Evolutionary conservation across 1,139 yeast genomes (phyloP).

Genomic region (Pichia sp.): DNA sequence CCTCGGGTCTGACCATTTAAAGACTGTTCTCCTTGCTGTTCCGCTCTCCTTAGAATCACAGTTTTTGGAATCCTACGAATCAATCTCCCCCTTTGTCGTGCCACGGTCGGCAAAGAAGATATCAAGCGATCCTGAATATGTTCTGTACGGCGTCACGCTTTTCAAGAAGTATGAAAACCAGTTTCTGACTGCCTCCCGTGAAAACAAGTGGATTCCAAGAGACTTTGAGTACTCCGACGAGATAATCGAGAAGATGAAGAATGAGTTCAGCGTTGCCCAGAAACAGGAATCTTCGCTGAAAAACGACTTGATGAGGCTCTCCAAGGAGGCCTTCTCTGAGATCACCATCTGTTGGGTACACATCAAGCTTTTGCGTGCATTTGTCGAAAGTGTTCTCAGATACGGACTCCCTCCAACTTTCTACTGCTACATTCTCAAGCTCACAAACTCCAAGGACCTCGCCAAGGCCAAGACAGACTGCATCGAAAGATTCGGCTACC

Average conservation of each 20-base stretch:
- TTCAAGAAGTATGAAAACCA: slow-evolving; percentile 77
- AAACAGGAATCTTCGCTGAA: slow-evolving; percentile 70
- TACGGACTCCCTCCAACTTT: slow-evolving; percentile 96
- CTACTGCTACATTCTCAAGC: slow-evolving; percentile 55
- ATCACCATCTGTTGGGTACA: slow-evolving; percentile 85
- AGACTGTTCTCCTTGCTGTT: slow-evolving; percentile 79
- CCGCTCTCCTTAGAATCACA: slow-evolving; percentile 62
- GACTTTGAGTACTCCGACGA: slow-evolving; percentile 88
- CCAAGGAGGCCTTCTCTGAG: slow-evolving; percentile 85
- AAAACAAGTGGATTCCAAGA: slow-evolving; percentile 86
- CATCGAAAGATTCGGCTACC: slow-evolving; percentile 71
- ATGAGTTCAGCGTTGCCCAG: slow-evolving; percentile 56
- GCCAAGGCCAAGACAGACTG: slow-evolving; percentile 65
- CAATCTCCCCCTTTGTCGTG: slow-evolving; percentile 74
- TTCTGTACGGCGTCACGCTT: slow-evolving; percentile 72
- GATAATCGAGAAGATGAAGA: slow-evolving; percentile 61
- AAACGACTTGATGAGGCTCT: slow-evolving; percentile 75
- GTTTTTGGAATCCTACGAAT: slow-evolving; percentile 69
- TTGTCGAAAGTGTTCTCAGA: slow-evolving; percentile 71
- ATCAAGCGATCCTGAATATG: slow-evolving; percentile 68
- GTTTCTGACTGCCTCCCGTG: slow-evolving; percentile 70
- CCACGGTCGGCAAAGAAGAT: slow-evolving; percentile 81
- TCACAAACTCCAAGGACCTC: slow-evolving; percentile 41
- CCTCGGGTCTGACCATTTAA: slow-evolving; percentile 77
- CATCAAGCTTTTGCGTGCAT: slow-evolving; percentile 59